phyloP scores from a whole-genome alignment of 495 filamentous ascomycete species.

The Aspergillus steynii region DNA sequence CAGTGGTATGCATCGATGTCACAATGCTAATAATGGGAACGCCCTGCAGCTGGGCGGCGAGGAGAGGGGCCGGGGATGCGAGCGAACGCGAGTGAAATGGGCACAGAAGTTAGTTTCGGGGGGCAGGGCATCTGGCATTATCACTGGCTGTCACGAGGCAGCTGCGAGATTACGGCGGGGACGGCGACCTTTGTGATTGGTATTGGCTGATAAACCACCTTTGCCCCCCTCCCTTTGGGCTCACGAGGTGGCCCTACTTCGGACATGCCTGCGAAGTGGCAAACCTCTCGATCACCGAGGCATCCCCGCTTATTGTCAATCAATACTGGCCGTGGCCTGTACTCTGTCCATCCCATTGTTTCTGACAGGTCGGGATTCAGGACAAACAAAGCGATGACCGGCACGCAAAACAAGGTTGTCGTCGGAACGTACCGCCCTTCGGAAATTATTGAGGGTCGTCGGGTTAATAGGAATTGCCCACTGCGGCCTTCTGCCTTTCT shows the following conservation, averaged over 20 bases:
- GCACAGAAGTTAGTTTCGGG: not conserved
- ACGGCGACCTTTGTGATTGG: constrained; percentile 11
- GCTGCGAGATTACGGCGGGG: constrained; percentile 17
- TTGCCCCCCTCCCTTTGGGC: not conserved
- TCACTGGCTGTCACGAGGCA: constrained; percentile 8
- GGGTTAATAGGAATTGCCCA: not conserved
- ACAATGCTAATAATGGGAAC: constrained; percentile 16
- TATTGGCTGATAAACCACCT: constrained; percentile 3
- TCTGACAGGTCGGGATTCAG: not conserved
- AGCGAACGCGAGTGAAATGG: not conserved
- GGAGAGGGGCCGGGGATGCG: not conserved
- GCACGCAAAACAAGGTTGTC: not conserved
- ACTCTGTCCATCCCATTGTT: not conserved
- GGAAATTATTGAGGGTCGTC: not conserved
- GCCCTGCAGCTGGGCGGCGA: constrained; percentile 9
- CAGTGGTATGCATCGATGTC: constrained; percentile 25
- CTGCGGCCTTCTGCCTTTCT: not conserved
- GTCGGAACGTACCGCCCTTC: not conserved
- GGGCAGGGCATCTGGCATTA: not conserved
- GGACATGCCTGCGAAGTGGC: not conserved
- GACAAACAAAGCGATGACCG: too few species aligned
- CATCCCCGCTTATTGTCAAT: not conserved
- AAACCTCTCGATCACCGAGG: not conserved
- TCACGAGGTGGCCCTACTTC: not conserved
- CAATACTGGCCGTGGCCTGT: not conserved